Evolutionary conservation across 2,329 filamentous ascomycete genomes (phyloP).

Genomic region (Trichoderma citrinoviride): DNA sequence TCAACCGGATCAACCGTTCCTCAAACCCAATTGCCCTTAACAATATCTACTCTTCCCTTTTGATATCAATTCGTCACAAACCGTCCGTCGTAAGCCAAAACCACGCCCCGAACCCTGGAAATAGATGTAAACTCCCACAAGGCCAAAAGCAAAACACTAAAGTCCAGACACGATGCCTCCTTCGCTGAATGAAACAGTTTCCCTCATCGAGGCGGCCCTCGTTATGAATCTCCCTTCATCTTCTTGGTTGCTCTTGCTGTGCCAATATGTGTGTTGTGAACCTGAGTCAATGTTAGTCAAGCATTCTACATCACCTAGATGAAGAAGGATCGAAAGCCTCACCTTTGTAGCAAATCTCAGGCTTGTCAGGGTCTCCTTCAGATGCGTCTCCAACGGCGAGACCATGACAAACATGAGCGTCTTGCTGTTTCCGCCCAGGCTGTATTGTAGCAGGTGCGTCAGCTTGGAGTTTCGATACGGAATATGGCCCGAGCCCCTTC

Average conservation of each 20-base stretch:
- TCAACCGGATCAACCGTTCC: conserved; percentile 17
- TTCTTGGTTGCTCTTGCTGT: conserved; percentile 76
- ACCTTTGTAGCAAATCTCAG: conserved; percentile 95
- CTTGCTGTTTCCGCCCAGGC: conserved; percentile 90
- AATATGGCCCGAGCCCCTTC: conserved; percentile 76
- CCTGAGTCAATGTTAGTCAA: conserved; percentile 42
- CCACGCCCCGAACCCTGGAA: conserved; percentile 17
- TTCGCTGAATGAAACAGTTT: conserved; percentile 1
- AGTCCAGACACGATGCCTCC: not conserved
- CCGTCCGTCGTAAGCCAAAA: conserved; percentile 9
- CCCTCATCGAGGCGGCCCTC: not conserved
- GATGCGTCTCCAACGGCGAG: conserved; percentile 82
- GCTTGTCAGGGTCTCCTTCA: conserved; percentile 91
- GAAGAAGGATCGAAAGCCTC: conserved; percentile 21
- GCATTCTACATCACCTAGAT: conserved; percentile 25
- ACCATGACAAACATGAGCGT: conserved; percentile 99
- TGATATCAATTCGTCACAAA: conserved; percentile 15
- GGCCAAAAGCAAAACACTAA: not conserved
- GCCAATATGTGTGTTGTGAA: conserved; percentile 88
- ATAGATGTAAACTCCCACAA: conserved; percentile 18
- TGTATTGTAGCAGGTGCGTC: conserved; percentile 93
- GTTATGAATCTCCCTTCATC: conserved; percentile 43
- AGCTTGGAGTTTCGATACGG: conserved; percentile 97
- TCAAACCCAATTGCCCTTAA: not conserved
- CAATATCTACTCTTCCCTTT: conserved; percentile 7